Percentiles rank a stretch among this genome's conserved stretches.
These are phyloP conservation scores for Alternaria sp. DNA, from an alignment of 2,329 filamentous ascomycete species.

Conservation along the genomic window DNA sequence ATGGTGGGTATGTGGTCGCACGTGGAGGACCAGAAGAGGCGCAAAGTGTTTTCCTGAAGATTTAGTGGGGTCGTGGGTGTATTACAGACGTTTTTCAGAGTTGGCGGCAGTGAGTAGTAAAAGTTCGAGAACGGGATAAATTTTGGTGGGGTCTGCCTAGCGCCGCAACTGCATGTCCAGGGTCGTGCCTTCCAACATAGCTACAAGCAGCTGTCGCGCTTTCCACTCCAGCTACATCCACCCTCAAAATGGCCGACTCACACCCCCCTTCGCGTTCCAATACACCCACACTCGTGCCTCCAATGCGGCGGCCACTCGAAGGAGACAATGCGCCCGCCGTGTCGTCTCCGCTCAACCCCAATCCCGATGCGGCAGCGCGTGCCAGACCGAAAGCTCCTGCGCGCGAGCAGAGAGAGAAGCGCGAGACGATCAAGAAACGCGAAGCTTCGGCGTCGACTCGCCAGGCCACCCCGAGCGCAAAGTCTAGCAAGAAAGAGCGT, in stretches of 20 bases:
- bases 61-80: background rate
- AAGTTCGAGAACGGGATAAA: conserved; percentile 17
- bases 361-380: conserved; percentile 56
- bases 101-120: conserved; percentile 6
- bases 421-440: conserved; percentile 62
- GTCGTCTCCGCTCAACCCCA: conserved; percentile 75
- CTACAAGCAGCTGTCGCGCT: conserved; percentile 5
- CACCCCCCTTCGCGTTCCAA: conserved; percentile 44
- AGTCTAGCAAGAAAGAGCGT: conserved; percentile 44
- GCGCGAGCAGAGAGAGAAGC: conserved; percentile 57
- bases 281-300: conserved; percentile 48
- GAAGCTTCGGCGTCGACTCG: conserved; percentile 53
- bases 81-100: background rate
- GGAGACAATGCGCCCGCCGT: conserved; percentile 74
- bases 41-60: background rate
- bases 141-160: conserved; percentile 23
- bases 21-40: background rate
- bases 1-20: conserved; percentile 55
- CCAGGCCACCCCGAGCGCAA: conserved; percentile 50
- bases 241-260: conserved; percentile 43
- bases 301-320: conserved; percentile 71
- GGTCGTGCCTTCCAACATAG: conserved; percentile 10
- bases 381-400: conserved; percentile 50
- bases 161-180: conserved; percentile 19
- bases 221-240: conserved; percentile 1